Base-by-base conservation (phyloP, 768 basidiomycete genomes). In the Hericium coralloides region DNA sequence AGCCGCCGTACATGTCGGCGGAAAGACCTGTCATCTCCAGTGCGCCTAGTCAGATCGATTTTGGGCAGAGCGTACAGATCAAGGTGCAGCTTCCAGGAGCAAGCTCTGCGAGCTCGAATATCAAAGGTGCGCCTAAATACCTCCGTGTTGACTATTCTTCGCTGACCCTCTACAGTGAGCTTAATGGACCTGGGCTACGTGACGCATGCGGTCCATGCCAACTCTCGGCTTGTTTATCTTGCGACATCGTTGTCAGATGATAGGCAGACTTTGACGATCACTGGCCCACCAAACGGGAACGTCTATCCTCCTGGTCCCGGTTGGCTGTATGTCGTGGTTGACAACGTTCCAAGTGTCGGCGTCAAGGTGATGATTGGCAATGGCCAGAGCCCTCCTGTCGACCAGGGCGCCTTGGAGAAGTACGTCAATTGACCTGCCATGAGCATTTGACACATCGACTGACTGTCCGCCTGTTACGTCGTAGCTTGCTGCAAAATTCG, bases 161-260 rank as follows among this genome's bases (percentile, higher is more conserved):
- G 37, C 36, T 37, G 15, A 12, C 22, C 17, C 0, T 23, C 5
- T 51, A 22, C 38, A 90, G 89, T 89, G 22, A 79, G 75, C 1
- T 69, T 91, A 37, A 88, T 92, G 84, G 90, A 92, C 67, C 73
- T 90, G 15, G 89, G 87, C n/a, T 90, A 76, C 65, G 80, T 89
- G 49, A 91, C 89, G 3, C 89, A 91, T 64, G 80, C 83, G 15
- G 79, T 84, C 31, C 89, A 90, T 63, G 79, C 85, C 18, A 89
- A 89, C 67, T 80, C 81, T 20, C 84, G 89, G n/a, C 68, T 86
- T 36, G 87, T 92, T 20, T 85, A 85, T 63, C 74, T 95, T 54
- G 66, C 68, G 37, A 69, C 74, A 45, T 69, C 76, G 22, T 66
- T 74, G 0, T 73, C 76, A 9, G 71, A 74, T 52, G 74, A 78